Evolutionary conservation across 1,284 basidiomycete genomes (phyloP), one percentile per base, ranked within the genome.

Genomic region (Boletus subluridellus): DNA sequence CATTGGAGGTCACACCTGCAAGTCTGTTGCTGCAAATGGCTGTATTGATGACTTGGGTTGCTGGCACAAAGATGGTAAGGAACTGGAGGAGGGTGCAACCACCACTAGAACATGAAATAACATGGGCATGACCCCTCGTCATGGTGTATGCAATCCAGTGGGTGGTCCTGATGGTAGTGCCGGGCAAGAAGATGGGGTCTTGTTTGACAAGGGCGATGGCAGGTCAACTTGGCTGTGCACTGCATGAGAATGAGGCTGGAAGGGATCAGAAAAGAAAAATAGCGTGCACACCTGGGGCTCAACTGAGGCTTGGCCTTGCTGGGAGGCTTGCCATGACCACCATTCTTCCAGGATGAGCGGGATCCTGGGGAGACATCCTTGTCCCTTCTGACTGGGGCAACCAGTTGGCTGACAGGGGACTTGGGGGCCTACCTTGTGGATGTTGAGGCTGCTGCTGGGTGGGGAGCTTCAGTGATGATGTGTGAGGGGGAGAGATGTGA

Each of bases 61-160:
- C 74, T 2, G 76, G 71, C 0, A 82, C 80, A 74, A 92, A 92
- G 37, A 83, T 73, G 21, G 75, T 67, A 5, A 90, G 90, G 44
- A 92, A 77, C 68, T 90, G 87, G 34, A 93, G 79, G 0, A 93
- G 77, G 12, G 90, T 92, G 51, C 90, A 86, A 69, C 91, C 89
- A 26, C 91, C 91, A 63, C 90, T 92, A 15, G 89, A 88, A 54
- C 90, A 82, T 21, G 90, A 92, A 60, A 93, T 92, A 54, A 93
- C 87, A 51, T 90, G 86, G 54, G 92, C 87, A 62, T 90, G 89
- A 83, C 87, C 89, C 75, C 87, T 86, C n/a, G 87, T 92, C 91
- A 93, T 92, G 24, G 89, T 90, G 68, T 93, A 93, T 14, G 90
- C 90, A 60, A 93, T 90, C 88, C 90, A 92, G 66, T 90, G 87